These are phyloP conservation scores for Pseudopithomyces chartarum DNA, from an alignment of 2,329 filamentous ascomycete genomes.

Conservation along the genomic window DNA sequence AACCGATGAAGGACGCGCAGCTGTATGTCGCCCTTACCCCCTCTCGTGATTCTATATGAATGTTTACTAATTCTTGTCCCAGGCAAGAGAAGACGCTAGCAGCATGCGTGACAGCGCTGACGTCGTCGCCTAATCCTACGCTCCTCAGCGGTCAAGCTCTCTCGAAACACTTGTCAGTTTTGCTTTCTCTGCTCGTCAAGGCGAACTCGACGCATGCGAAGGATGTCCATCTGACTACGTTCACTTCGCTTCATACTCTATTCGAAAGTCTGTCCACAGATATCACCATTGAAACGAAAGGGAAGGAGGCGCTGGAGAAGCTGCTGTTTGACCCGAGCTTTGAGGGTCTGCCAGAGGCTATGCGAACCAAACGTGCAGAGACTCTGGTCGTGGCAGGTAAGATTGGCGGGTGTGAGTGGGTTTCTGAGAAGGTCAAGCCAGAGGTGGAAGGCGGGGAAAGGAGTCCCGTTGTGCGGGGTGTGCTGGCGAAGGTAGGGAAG, in stretches of 20 bases:
- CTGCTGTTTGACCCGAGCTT: conserved; percentile 30
- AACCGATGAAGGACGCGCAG: conserved; percentile 27
- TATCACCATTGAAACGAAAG: conserved; percentile 6
- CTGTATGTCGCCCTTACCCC: conserved; percentile 18
- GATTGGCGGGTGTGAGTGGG: conserved; percentile 16
- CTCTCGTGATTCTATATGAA: background rate
- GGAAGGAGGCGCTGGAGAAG: conserved; percentile 22
- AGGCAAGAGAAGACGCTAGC: conserved; percentile 32
- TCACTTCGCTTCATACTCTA: conserved; percentile 26
- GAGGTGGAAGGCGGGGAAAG: conserved; percentile 25
- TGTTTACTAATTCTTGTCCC: background rate
- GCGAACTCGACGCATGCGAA: conserved; percentile 27
- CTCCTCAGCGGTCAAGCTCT: conserved; percentile 14
- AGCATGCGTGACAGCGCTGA: conserved; percentile 24
- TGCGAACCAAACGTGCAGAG: conserved; percentile 32
- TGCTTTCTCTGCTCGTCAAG: conserved; percentile 21
- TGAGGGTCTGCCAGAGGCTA: conserved; percentile 32
- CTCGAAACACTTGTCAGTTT: conserved; percentile 13
- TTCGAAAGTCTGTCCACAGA: conserved; percentile 22
- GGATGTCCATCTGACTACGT: conserved; percentile 26
- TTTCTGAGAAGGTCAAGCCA: conserved; percentile 19
- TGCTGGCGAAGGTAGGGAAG: conserved; percentile 27
- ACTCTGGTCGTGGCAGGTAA: conserved; percentile 26
- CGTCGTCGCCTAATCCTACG: conserved; percentile 22
- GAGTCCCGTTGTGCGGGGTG: conserved; percentile 24